Evolutionary conservation across 805 yeast genomes (phyloP).

Genomic region (Candida chauliodis): DNA sequence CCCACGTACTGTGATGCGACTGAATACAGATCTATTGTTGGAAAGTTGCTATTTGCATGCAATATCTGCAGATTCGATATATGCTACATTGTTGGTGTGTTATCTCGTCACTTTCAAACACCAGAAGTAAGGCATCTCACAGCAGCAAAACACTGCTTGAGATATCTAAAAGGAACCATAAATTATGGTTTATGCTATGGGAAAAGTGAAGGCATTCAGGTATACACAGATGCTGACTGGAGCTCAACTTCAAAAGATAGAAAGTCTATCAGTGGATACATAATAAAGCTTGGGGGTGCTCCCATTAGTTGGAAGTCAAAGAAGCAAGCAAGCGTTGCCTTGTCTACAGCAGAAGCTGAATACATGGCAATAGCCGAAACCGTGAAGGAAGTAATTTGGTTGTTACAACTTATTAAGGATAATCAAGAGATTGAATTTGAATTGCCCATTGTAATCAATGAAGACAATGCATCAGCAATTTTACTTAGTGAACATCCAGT

Average conservation of each 20-base stretch:
- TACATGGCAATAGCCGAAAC: conserved; percentile 9
- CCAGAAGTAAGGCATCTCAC: conserved; percentile 3
- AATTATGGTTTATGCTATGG: neutral
- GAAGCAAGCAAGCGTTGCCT: conserved; percentile 13
- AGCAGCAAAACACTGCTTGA: conserved; percentile 1
- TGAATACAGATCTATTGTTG: neutral
- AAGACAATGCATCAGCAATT: conserved; percentile 4
- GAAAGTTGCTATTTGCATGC: conserved; percentile 3
- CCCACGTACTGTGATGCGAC: neutral
- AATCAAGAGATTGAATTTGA: neutral
- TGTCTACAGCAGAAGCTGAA: conserved; percentile 15
- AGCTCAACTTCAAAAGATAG: conserved; percentile 3
- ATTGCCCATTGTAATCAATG: neutral
- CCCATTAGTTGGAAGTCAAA: conserved; percentile 15
- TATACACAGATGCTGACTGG: conserved; percentile 15
- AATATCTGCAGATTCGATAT: neutral
- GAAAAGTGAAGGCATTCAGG: conserved; percentile 1
- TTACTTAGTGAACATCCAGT: conserved; percentile 1
- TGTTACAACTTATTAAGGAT: neutral
- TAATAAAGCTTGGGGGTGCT: conserved; percentile 4
- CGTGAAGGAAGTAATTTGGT: neutral
- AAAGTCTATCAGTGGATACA: conserved; percentile 10
- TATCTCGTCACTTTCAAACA: neutral
- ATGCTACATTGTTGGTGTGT: conserved; percentile 1
- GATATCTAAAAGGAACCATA: conserved; percentile 13